Percentiles rank a stretch among this genome's conserved stretches.
These are phyloP conservation scores for Medicago arabica DNA, from an alignment of 306 rosid genomes.

Conservation along the genomic window DNA sequence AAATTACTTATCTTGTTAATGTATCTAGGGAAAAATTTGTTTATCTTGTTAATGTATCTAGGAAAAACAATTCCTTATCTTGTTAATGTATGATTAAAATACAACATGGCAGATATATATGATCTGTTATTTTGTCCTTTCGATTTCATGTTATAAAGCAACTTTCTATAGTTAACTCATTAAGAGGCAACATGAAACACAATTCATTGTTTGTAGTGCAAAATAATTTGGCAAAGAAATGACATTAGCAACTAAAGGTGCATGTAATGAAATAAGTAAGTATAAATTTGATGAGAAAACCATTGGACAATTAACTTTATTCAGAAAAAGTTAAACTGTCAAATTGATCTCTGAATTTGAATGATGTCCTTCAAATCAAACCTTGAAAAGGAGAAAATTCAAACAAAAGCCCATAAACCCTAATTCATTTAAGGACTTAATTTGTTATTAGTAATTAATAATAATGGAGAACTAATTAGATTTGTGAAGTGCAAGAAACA, in stretches of 20 bases:
- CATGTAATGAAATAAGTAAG: slow-evolving; percentile 29
- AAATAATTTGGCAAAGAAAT: slow-evolving; percentile 5
- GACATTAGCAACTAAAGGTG: neutral
- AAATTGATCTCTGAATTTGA: too few relatives aligned
- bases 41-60: neutral
- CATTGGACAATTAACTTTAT: too few relatives aligned
- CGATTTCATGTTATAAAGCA: neutral
- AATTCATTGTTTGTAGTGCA: neutral
- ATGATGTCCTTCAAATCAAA: too few relatives aligned
- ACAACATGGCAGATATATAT: slow-evolving; percentile 2
- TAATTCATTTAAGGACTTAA: too few relatives aligned
- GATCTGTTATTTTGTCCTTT: slow-evolving; percentile 13
- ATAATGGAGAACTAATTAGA: too few relatives aligned
- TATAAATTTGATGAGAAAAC: neutral
- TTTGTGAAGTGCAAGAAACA: too few relatives aligned
- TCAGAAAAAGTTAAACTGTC: too few relatives aligned
- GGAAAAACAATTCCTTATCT: neutral
- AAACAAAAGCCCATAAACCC: too few relatives aligned
- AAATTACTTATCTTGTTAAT: too few relatives aligned
- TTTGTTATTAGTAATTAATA: too few relatives aligned
- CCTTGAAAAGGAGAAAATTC: too few relatives aligned
- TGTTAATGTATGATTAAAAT: slow-evolving; percentile 28
- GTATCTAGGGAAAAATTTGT: neutral
- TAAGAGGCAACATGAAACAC: neutral
- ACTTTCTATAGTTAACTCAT: neutral